Evolutionary conservation across 2,329 filamentous ascomycete genomes (phyloP), one percentile per base, ranked within the genome.

Genomic region (Aplosporella prunicola): DNA sequence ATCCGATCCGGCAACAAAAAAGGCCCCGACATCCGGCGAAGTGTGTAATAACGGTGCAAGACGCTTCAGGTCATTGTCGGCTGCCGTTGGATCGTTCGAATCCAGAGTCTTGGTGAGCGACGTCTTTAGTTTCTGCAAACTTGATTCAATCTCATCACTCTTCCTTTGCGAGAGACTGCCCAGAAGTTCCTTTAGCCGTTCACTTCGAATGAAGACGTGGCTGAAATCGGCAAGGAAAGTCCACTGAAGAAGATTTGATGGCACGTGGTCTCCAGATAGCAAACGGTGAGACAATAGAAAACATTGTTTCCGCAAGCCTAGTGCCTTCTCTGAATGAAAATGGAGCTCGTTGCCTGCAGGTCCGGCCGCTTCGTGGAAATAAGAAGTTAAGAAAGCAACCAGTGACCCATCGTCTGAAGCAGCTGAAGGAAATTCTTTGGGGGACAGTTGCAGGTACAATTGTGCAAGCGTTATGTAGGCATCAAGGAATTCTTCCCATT

Each of bases 1-100:
- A 59, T 95, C 89, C 34, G 82, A 87, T 1, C 89, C 89, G 0
- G 82, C 82, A 48, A 93, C 73, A 49, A 94, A 79, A 47, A 83
- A 67, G 5, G 64, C 58, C 20, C 69, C 73, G 29, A 62, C 62
- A 16, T 68, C 64, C 0, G 75, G 66, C 5, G 78, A 84, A 5
- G 65, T 67, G 47, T 76, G 69, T 5, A 86, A 61, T 4, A 88
- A 61, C 33, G 76, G 68, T 41, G 77, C 82, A n/a, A 85, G 52
- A 8, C 64, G 63, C 31, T 67, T 67, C 20, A 87, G 62, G 0
- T 64, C 64, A 1, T 57, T 55, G 50, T 82, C 75, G 0, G 75
- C 66, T 5, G 61, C 57, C 25, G 67, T 69, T 4, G 80, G 59
- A 36, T 78, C 68, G 2, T 74, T 75, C 1, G 70, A 68, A 32